phyloP scores from a whole-genome alignment of 345 rosid genomes.

The Xanthoceras sorbifolium region DNA sequence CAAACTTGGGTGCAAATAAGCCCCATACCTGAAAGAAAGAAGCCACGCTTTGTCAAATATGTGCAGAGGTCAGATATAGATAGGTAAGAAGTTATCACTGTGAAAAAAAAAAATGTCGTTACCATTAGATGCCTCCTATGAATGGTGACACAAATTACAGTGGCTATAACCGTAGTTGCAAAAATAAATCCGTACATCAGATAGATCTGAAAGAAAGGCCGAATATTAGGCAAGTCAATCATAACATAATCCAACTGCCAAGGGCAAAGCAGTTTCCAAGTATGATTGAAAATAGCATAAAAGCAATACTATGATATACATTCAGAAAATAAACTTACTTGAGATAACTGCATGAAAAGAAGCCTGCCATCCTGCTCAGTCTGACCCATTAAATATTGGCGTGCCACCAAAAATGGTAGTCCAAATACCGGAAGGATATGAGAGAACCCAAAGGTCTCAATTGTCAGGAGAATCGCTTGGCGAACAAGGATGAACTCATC shows the following conservation, averaged over 20 bases:
- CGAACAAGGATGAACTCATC: slow-evolving; percentile 86
- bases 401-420: slow-evolving; percentile 59
- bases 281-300: not conserved
- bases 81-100: not conserved
- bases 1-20: slow-evolving; percentile 90
- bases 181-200: slow-evolving; percentile 68
- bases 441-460: slow-evolving; percentile 91
- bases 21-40: slow-evolving; percentile 89
- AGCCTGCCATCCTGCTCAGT: slow-evolving; percentile 22
- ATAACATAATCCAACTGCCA: not conserved
- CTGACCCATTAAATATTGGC: slow-evolving; percentile 29
- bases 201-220: slow-evolving; percentile 48
- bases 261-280: not conserved
- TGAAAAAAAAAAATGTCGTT: slow-evolving; percentile 11
- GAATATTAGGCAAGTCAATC: slow-evolving; percentile 4
- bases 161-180: slow-evolving; percentile 56
- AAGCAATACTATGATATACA: slow-evolving; percentile 8
- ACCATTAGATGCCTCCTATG: slow-evolving; percentile 96
- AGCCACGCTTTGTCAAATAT: not conserved
- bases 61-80: not conserved
- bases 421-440: slow-evolving; percentile 76
- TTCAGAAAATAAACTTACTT: slow-evolving; percentile 38
- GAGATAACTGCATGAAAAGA: slow-evolving; percentile 41
- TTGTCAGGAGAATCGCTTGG: slow-evolving; percentile 85
- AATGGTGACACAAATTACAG: slow-evolving; percentile 74